Conservation (phyloP, 1,284 basidiomycete species). For the Sporisorium sorghi region DNA sequence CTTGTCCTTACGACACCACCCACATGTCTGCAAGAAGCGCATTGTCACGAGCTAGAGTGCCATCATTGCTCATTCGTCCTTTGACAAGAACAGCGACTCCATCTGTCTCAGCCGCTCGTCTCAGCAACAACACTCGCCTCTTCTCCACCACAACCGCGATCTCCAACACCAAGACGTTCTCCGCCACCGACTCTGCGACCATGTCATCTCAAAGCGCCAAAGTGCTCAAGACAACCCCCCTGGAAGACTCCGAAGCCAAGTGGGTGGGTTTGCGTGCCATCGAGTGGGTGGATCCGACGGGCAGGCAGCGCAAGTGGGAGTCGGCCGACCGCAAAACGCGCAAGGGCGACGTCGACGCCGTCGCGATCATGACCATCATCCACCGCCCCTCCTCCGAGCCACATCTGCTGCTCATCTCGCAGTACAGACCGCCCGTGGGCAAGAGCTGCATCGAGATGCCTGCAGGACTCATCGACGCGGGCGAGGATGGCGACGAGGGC, state of each 20-base stretch:
- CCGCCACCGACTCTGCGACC: constrained; percentile 9
- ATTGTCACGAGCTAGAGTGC: constrained; percentile 10
- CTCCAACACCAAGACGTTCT: constrained; percentile 7
- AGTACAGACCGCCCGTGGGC: constrained; percentile 61
- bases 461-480: constrained; percentile 66
- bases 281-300: constrained; percentile 65
- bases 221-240: constrained; percentile 35
- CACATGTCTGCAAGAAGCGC: constrained; percentile 26
- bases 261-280: constrained; percentile 66
- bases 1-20: background rate
- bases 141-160: constrained; percentile 3
- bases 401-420: constrained; percentile 63
- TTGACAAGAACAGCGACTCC: background rate
- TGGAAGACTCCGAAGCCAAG: constrained; percentile 61
- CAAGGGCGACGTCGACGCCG: constrained; percentile 66
- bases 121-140: background rate
- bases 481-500: constrained; percentile 63
- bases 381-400: constrained; percentile 55
- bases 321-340: constrained; percentile 64
- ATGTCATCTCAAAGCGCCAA: constrained; percentile 55
- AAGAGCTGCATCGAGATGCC: constrained; percentile 66
- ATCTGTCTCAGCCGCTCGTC: background rate
- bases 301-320: constrained; percentile 66
- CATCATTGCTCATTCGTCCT: constrained; percentile 8
- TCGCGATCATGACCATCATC: constrained; percentile 66